Evolutionary conservation across 2,329 filamentous ascomycete genomes (phyloP), one percentile per base, ranked within the genome.

Genomic region (Chrysosporium queenslandicum): DNA sequence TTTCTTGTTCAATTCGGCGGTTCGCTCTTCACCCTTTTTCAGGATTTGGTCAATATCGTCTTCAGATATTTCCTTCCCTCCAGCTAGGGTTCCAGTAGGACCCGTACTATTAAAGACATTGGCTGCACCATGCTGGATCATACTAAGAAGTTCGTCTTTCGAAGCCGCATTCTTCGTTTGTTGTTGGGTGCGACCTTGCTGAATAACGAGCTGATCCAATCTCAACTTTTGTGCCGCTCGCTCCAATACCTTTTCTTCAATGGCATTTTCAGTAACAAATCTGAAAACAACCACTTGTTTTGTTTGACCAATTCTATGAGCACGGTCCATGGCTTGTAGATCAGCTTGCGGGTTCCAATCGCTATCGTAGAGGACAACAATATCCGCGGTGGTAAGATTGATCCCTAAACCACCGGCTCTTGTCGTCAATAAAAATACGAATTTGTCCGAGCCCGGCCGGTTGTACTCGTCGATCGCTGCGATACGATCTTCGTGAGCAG

Each of bases 281-380:
- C 92, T 82, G 73, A 95, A 98, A 2, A 98, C 92, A 40, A 90
- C 80, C 9, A 98, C 92, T 67, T 98, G 92, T 72, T 98, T 98
- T 4, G 88, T 98, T 72, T 98, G 92, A 36, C 92, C 92, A 61
- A 98, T 98, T 72, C 92, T 88, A 73, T 98, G 92, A 48, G 92
- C 92, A 66, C 92, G 87, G 64, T 98, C 92, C 92, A 98, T 98
- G 53, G 92, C 92, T 69, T 98, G 92, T 55, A 98, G 73, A 81
- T 98, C 92, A 16, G 92, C 92, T 70, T 98, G 92, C 8, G 92
- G 92, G 64, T 96, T 97, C 92, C 92, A 98, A 66, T 98, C 92
- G 62, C 90, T 96, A 68, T 98, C 92, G 64, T 92, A 98, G 5
- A 98, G 80, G 27, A 98, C 81, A 54, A 98, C 92, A 63, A 97